phyloP scores from a whole-genome alignment of 2,329 filamentous ascomycete species.

The Daldinia sp. region DNA sequence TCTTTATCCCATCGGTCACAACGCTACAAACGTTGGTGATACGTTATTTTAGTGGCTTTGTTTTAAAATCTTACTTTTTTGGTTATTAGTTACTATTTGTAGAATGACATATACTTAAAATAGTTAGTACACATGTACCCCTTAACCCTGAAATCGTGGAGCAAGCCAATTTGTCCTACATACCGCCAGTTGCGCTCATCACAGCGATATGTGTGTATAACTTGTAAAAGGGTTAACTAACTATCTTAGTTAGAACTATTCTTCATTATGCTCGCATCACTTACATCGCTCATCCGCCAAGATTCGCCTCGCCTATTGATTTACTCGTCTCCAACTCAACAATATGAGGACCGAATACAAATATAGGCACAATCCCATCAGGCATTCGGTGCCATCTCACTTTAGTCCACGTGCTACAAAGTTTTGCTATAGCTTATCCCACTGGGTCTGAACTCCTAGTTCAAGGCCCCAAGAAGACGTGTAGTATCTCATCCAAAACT shows the following conservation, averaged over 20 bases:
- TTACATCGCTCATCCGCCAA: not conserved
- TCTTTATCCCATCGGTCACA: not conserved
- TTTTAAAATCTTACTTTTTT: not conserved
- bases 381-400: not conserved
- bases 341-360: not conserved
- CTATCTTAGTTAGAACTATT: too few relatives aligned
- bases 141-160: slow-evolving; percentile 1
- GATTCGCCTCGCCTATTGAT: not conserved
- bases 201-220: slow-evolving; percentile 10
- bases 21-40: not conserved
- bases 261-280: not conserved
- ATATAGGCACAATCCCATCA: not conserved
- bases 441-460: not conserved
- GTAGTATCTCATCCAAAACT: not conserved
- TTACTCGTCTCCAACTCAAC: not conserved
- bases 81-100: not conserved
- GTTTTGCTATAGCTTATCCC: not conserved
- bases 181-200: slow-evolving; percentile 15
- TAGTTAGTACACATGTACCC: not conserved
- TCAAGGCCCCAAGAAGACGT: too few relatives aligned
- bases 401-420: not conserved
- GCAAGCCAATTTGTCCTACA: slow-evolving; percentile 1
- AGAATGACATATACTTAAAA: not conserved
- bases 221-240: slow-evolving; percentile 9
- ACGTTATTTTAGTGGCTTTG: not conserved